Evolutionary conservation across 2,329 filamentous ascomycete species (phyloP), one percentile per base, ranked within the genome.

Genomic region (Calonectria crousiana): DNA sequence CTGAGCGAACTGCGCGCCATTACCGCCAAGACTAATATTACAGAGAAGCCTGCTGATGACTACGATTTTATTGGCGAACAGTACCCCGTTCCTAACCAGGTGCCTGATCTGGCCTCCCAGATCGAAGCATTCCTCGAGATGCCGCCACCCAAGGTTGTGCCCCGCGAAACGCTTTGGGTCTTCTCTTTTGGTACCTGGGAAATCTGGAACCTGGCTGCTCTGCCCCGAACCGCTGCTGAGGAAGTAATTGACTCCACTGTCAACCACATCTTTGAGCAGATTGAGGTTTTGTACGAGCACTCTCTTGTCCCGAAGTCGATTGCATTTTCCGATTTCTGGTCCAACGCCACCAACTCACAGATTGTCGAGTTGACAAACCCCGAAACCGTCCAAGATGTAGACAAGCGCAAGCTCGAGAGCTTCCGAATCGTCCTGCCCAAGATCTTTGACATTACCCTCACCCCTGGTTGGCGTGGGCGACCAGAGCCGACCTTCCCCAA

Each of bases 131-230:
- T 90, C 67, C 84, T 91, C n/a, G 78, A 83, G 9, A 83, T 82
- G 52, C 81, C 86, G 2, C 80, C 79, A 26, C 83, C 84, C 0
- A 74, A 76, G 3, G 72, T 75, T 0, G 72, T 84, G 0, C 85
- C 87, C 8, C 82, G 82, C n/a, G 87, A 90, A 73, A 90, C 89
- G 0, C 77, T 90, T 18, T 90, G 87, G 87, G 82, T 90, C 18
- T 88, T 91, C 69, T 87, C 84, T 13, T 86, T 90, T 69, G 89
- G 89, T n/a, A 86, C 86, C 36, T 90, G 89, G 89, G 89, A 91
- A 71, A 81, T 90, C 65, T 91, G 88, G 88, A 86, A 87, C 14
- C 80, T 90, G 23, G 85, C 89, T 0, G 84, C 88, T 3, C 78
- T 90, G 23, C 89, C 89, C 0, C 81, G 84, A 13, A 78, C 81